Percentiles rank a stretch among this genome's conserved stretches.
These are phyloP conservation scores for Gossypium lobatum DNA, from an alignment of 441 rosid species.

Conservation along the genomic window DNA sequence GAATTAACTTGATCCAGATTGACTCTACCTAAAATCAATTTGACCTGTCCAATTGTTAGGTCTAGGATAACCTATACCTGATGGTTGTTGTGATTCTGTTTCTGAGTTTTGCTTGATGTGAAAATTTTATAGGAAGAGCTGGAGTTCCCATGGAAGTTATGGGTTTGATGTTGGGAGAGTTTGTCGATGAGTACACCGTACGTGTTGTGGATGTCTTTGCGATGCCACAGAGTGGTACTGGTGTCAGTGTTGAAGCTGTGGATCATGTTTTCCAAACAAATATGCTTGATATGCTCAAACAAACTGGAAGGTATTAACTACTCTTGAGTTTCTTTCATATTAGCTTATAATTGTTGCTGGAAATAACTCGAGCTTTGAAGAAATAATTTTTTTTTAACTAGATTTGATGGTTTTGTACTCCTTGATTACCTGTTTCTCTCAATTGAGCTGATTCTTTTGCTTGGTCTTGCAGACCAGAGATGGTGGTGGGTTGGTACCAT, in stretches of 20 bases:
- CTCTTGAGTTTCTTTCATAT: not conserved
- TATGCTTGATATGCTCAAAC: constrained; percentile 99
- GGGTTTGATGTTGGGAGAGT: constrained; percentile 99
- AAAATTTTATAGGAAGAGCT: constrained; percentile 63
- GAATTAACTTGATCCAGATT: no score
- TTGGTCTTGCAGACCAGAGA: constrained; percentile 74
- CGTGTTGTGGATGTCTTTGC: constrained; percentile 99
- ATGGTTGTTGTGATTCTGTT: not conserved
- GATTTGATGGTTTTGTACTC: not conserved
- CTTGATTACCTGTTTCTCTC: not conserved
- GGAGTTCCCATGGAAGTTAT: constrained; percentile 99
- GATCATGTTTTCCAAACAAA: constrained; percentile 97
- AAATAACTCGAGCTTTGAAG: not conserved
- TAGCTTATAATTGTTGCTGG: not conserved
- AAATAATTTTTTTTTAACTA: not conserved
- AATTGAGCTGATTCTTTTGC: not conserved
- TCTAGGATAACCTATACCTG: not conserved
- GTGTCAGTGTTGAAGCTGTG: constrained; percentile 99
- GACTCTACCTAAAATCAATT: no score
- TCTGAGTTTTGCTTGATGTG: constrained; percentile 6
- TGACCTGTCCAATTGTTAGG: no score
- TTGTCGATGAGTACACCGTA: constrained; percentile 93
- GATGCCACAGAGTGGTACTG: constrained; percentile 99
- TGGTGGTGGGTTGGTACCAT: constrained; percentile 99
- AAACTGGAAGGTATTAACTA: constrained; percentile 75